Evolutionary conservation across 2,329 filamentous ascomycete genomes (phyloP).

Genomic region (Capronia americana): DNA sequence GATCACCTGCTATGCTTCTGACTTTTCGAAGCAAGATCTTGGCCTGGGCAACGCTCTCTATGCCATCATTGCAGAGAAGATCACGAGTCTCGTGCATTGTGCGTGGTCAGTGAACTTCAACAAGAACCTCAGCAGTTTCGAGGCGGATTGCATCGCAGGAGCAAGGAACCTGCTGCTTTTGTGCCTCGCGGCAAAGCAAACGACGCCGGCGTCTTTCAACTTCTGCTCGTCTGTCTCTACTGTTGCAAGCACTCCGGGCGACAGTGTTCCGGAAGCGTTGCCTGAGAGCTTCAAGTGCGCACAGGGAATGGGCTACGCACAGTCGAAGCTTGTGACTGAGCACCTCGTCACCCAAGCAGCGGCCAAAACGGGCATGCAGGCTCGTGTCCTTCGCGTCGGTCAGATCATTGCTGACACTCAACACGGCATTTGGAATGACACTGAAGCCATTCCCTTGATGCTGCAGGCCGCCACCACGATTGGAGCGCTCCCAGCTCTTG

Average conservation of each 20-base stretch:
- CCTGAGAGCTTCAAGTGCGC: conserved; percentile 26
- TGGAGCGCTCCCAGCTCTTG: conserved; percentile 54
- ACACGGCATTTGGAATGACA: conserved; percentile 58
- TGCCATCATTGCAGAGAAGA: conserved; percentile 49
- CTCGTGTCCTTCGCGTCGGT: conserved; percentile 56
- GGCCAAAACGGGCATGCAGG: conserved; percentile 40
- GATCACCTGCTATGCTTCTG: conserved; percentile 55
- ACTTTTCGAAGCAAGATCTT: conserved; percentile 55
- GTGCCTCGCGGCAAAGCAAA: conserved; percentile 44
- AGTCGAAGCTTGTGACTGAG: conserved; percentile 66
- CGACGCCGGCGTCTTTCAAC: conserved; percentile 51
- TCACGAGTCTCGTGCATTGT: conserved; percentile 64
- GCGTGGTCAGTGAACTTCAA: conserved; percentile 72
- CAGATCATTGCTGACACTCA: conserved; percentile 59
- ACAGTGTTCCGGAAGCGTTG: conserved; percentile 21
- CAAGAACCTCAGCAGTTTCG: conserved; percentile 62
- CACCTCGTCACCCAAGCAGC: conserved; percentile 49
- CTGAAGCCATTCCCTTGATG: conserved; percentile 61
- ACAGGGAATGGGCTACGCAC: conserved; percentile 58
- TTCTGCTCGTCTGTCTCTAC: conserved; percentile 61
- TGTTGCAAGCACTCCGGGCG: conserved; percentile 25
- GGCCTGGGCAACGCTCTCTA: conserved; percentile 56
- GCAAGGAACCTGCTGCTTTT: conserved; percentile 44
- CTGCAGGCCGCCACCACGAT: conserved; percentile 53
- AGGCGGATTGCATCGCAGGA: conserved; percentile 49